Percentiles rank a stretch among this genome's conserved stretches.
These are phyloP conservation scores for Apodospora peruviana DNA, from an alignment of 495 filamentous ascomycete species.

Conservation along the genomic window DNA sequence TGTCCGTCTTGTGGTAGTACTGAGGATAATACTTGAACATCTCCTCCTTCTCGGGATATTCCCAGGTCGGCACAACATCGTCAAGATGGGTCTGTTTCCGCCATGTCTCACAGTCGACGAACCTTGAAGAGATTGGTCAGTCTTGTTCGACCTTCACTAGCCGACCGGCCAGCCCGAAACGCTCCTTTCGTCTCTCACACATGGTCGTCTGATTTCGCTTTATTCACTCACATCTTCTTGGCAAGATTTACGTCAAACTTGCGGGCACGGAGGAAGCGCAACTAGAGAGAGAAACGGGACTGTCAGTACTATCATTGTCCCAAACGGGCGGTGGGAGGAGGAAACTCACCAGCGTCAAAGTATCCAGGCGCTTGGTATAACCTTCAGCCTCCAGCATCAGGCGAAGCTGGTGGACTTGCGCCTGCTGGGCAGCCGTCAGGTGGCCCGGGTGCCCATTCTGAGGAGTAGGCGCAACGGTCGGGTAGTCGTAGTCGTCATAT, in stretches of 20 bases:
- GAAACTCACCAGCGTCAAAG: conserved; percentile 74
- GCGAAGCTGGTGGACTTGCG: conserved; percentile 78
- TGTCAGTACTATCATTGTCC: conserved; percentile 9
- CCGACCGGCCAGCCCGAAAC: too few species aligned
- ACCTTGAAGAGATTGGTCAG: conserved; percentile 53
- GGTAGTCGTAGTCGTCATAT: conserved; percentile 95
- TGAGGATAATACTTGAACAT: conserved; percentile 94
- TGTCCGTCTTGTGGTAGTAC: conserved; percentile 99
- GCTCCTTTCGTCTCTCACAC: neutral
- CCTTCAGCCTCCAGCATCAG: conserved; percentile 77
- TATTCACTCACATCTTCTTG: conserved; percentile 71
- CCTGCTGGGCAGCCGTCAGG: conserved; percentile 83
- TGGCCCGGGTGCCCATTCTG: conserved; percentile 82
- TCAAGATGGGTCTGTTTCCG: conserved; percentile 76
- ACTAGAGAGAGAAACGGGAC: conserved; percentile 31
- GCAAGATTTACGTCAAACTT: conserved; percentile 85
- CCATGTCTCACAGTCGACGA: conserved; percentile 87
- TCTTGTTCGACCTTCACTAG: conserved; percentile 1
- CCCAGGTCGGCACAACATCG: conserved; percentile 71
- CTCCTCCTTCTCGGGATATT: conserved; percentile 80
- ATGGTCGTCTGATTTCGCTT: conserved; percentile 1
- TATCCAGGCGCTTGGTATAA: conserved; percentile 82
- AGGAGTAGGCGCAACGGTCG: conserved; percentile 63
- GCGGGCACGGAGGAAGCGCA: conserved; percentile 86
- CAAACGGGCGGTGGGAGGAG: too few species aligned